These are phyloP conservation scores for Apiotrichum gracile DNA, from an alignment of 1,284 basidiomycete species.

Conservation along the genomic window DNA sequence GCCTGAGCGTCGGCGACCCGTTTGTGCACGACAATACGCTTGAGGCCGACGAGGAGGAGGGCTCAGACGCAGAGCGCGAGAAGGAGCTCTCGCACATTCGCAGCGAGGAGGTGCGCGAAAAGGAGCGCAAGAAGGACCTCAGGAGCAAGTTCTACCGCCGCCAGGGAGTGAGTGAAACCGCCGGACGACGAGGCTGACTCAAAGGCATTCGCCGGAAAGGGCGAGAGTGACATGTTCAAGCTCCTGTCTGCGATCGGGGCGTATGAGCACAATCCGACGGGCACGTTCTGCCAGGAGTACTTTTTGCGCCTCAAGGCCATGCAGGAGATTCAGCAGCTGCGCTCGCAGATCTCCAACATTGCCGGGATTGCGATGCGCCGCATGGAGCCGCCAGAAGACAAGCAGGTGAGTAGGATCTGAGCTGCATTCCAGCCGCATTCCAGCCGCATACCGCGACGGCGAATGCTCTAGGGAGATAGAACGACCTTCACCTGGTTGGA, in stretches of 20 bases:
- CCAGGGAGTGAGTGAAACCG: conserved; percentile 58
- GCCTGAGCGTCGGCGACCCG: conserved; percentile 90
- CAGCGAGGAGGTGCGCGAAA: conserved; percentile 58
- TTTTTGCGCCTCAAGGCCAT: conserved; percentile 94
- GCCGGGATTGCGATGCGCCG: conserved; percentile 63
- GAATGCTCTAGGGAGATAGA: too few relatives aligned
- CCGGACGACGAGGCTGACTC: neutral
- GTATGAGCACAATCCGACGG: conserved; percentile 81
- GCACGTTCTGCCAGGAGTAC: conserved; percentile 77
- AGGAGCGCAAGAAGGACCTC: conserved; percentile 61
- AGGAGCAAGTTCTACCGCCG: conserved; percentile 72
- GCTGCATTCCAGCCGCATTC: too few relatives aligned
- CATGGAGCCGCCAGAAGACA: conserved; percentile 43
- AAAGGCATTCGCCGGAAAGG: conserved; percentile 54
- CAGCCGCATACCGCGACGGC: too few relatives aligned
- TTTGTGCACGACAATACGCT: conserved; percentile 76
- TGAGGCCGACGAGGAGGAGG: conserved; percentile 50
- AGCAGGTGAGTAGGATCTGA: conserved; percentile 34
- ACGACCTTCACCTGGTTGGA: too few relatives aligned
- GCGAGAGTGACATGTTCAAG: conserved; percentile 83
- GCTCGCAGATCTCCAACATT: conserved; percentile 79
- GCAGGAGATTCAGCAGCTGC: conserved; percentile 98
- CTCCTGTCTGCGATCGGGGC: conserved; percentile 88
- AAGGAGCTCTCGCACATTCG: conserved; percentile 56
- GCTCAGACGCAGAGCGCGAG: conserved; percentile 43